Base-by-base conservation (phyloP, 1,284 basidiomycete genomes). In the Ceratobasidium papillatum region DNA sequence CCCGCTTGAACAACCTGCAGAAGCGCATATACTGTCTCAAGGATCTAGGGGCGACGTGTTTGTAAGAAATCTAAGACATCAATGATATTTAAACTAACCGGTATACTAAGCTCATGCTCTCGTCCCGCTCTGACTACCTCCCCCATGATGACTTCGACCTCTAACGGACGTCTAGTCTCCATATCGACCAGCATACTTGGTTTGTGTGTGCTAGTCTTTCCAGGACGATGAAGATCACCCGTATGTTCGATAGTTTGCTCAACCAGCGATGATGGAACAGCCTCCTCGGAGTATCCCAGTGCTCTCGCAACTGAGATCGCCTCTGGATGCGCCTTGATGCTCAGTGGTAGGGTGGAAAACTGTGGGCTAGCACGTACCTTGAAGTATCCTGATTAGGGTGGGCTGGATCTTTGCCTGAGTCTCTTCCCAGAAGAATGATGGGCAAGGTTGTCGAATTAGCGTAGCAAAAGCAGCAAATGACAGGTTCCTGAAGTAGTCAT, bases 121-220 rank as follows among this genome's bases (percentile, higher is more conserved):
- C 81, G 83, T 0, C 87, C 90, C 80, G 87, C 82, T 49, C 86
- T 82, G 12, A 90, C 85, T 0, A 90, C 86, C 63, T 89, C 87
- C 0, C 90, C 90, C 12, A 90, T 78, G 74, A 91, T 89, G 17
- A 85, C 88, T 78, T 91, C 89, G 0, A 91, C 86, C 80, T 91
- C 90, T 75, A 91, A 86, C 9, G 90, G 89, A 52, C 82, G 82
- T 2, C 84, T 86, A 22, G 81, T 83, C 77, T 87, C 84, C 49
- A 85, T 82, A 79, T 91, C 90, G 12, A 90, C 83, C 41, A 91
- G 81, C 88, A 90, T 90, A 78, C 89, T 90, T 4, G 88, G 85
- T 59, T 84, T 82, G 72, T 89, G 86, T 12, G 75, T 83, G 77
- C 83, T 86, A 8, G 85, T 82, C 1, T 88, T 66, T 17, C 71